Conservation (phyloP, 805 yeast species). For the Saccharomyces paradoxus region DNA sequence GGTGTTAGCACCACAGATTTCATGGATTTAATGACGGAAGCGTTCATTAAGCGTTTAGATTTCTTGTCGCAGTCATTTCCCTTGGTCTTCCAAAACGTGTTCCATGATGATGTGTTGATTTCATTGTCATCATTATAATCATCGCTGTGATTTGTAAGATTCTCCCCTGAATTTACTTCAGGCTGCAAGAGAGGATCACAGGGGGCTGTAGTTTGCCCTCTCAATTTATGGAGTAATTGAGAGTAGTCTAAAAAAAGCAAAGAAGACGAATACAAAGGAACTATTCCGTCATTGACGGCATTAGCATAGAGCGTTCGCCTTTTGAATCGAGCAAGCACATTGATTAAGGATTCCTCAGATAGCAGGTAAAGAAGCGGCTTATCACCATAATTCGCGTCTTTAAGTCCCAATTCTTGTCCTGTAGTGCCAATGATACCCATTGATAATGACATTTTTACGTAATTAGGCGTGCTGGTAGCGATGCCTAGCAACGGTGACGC, state of each 20-base stretch:
- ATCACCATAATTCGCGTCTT: slow-evolving; percentile 33
- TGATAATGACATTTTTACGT: slow-evolving; percentile 57
- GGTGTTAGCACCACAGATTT: slow-evolving; percentile 54
- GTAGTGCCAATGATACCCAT: slow-evolving; percentile 75
- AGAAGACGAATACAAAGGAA: slow-evolving; percentile 67
- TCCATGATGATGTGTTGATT: neutral
- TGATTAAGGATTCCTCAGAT: slow-evolving; percentile 59
- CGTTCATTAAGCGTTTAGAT: slow-evolving; percentile 38
- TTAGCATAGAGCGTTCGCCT: slow-evolving; percentile 71
- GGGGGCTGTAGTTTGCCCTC: neutral
- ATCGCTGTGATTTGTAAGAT: neutral
- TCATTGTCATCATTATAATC: neutral
- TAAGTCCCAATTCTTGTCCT: slow-evolving; percentile 68
- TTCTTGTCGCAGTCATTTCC: slow-evolving; percentile 1
- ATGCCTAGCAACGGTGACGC: slow-evolving; percentile 75
- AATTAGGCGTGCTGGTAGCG: slow-evolving; percentile 68
- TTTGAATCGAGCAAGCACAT: slow-evolving; percentile 44
- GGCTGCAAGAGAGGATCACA: neutral
- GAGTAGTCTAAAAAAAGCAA: slow-evolving; percentile 56
- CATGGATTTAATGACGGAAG: slow-evolving; percentile 60
- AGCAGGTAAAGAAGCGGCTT: slow-evolving; percentile 51
- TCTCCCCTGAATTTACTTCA: neutral
- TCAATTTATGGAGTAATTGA: neutral
- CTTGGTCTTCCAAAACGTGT: neutral
- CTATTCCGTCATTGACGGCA: slow-evolving; percentile 72